A percentile compares a stretch with the other conserved stretches of the same genome.
phyloP scores from a whole-genome alignment of 345 rosid species.

The Gynandropsis gynandra region DNA sequence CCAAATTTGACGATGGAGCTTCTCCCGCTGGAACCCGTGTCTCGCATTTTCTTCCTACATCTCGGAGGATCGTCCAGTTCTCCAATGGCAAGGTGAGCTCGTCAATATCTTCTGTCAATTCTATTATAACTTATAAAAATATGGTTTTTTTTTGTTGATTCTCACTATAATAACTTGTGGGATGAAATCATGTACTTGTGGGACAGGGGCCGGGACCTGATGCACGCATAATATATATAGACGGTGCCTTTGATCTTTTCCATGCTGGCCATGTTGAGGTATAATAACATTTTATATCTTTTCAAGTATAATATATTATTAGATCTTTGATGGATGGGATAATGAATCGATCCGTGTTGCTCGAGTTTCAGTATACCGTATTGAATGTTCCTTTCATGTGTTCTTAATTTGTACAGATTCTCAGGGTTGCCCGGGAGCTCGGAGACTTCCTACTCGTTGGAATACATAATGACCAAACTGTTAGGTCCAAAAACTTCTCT shows the following conservation, averaged over 20 bases:
- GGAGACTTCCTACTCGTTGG: conserved; percentile 97
- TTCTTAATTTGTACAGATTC: conserved; percentile 43
- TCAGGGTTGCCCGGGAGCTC: conserved; percentile 77
- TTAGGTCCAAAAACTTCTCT: conserved; percentile 40
- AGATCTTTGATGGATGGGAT: no score
- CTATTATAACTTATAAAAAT: no score
- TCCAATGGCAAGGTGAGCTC: conserved; percentile 78
- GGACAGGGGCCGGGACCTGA: conserved; percentile 81
- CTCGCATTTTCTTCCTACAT: conserved; percentile 88
- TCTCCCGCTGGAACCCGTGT: conserved; percentile 32
- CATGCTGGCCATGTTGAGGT: conserved; percentile 99
- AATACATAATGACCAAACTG: conserved; percentile 70
- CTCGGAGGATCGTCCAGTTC: conserved; percentile 87
- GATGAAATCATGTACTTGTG: conserved; percentile 4
- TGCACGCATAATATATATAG: conserved; percentile 78
- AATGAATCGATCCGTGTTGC: no score
- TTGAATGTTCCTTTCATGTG: conserved; percentile 4
- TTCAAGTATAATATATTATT: neutral
- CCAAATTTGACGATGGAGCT: conserved; percentile 26
- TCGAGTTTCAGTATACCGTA: neutral
- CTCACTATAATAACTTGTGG: conserved; percentile 9
- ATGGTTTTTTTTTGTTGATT: neutral
- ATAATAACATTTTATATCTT: conserved; percentile 12
- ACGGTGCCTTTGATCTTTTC: conserved; percentile 96
- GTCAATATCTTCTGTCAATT: neutral